phyloP scores from a whole-genome alignment of 1,284 basidiomycete species.

The Malassezia cuniculi region DNA sequence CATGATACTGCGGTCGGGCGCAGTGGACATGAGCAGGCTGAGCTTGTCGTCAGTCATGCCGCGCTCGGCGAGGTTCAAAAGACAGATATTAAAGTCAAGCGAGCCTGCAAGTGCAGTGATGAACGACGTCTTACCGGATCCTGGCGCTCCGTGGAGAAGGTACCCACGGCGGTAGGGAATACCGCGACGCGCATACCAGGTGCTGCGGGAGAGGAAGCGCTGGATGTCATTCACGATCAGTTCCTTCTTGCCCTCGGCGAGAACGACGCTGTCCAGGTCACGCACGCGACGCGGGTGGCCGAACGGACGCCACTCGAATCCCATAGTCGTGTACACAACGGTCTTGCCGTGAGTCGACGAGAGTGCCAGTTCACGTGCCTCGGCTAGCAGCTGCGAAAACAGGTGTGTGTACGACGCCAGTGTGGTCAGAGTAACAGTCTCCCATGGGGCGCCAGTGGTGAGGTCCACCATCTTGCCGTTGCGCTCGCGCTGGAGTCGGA shows the following conservation, averaged over 20 bases:
- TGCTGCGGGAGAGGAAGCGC: constrained; percentile 66
- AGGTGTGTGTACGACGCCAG: constrained; percentile 69
- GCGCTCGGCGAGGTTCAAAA: constrained; percentile 89
- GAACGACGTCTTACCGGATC: constrained; percentile 95
- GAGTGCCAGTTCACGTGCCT: constrained; percentile 78
- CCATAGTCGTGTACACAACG: constrained; percentile 91
- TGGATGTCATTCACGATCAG: constrained; percentile 66
- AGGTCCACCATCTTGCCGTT: constrained; percentile 67
- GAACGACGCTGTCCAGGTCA: constrained; percentile 78
- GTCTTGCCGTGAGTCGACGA: constrained; percentile 81
- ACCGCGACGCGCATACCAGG: constrained; percentile 94
- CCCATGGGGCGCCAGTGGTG: constrained; percentile 86
- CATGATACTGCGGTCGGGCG: constrained; percentile 79
- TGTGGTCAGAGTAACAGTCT: constrained; percentile 87
- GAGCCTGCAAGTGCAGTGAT: constrained; percentile 91
- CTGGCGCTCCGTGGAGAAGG: constrained; percentile 86
- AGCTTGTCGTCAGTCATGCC: constrained; percentile 94
- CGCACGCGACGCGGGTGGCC: constrained; percentile 79
- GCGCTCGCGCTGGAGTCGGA: constrained; percentile 75
- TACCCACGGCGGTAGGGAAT: constrained; percentile 96
- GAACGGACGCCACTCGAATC: constrained; percentile 89
- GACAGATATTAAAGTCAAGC: constrained; percentile 79
- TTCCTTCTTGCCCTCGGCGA: constrained; percentile 66
- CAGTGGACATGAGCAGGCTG: constrained; percentile 80
- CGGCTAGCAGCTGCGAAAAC: constrained; percentile 67